A percentile compares a stretch with the other conserved stretches of the same genome.
These are phyloP conservation scores for Asterionellopsis glacialis DNA, from an alignment of 108 stramenopile genomes.

Conservation along the genomic window DNA sequence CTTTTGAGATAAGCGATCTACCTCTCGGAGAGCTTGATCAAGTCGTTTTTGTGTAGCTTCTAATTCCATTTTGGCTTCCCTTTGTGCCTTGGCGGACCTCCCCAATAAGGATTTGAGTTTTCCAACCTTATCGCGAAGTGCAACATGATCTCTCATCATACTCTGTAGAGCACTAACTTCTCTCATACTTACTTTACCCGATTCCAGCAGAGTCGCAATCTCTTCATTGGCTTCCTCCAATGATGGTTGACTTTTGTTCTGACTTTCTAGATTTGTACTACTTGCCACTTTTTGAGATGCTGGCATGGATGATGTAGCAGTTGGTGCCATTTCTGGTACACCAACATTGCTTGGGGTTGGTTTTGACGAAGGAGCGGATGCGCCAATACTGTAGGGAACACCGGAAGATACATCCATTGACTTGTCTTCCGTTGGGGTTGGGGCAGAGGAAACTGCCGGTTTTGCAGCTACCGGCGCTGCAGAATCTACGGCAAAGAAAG, in stretches of 20 bases:
- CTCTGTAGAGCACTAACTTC: slow-evolving; percentile 45
- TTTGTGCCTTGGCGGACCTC: slow-evolving; percentile 81
- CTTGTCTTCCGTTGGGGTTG: not conserved
- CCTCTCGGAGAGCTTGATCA: slow-evolving; percentile 40
- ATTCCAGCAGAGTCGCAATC: slow-evolving; percentile 24
- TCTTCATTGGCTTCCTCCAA: slow-evolving; percentile 32
- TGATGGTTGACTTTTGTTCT: not conserved
- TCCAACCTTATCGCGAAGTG: slow-evolving; percentile 70
- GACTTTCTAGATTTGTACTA: no score
- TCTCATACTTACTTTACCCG: slow-evolving; percentile 21
- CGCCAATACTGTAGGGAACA: not conserved
- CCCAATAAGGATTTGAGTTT: slow-evolving; percentile 81
- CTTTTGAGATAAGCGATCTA: slow-evolving; percentile 58
- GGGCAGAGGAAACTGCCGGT: not conserved
- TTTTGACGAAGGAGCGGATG: not conserved
- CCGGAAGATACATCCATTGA: not conserved
- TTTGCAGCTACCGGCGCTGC: not conserved
- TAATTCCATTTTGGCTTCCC: slow-evolving; percentile 77
- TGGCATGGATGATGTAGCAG: no score
- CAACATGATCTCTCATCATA: slow-evolving; percentile 61
- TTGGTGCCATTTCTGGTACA: no score
- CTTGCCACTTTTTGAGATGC: no score
- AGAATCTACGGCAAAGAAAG: not conserved
- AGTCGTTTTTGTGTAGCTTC: slow-evolving; percentile 50
- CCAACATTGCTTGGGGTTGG: not conserved